phyloP scores from a whole-genome alignment of 2,329 filamentous ascomycete species.

The Volutella citrinella region DNA sequence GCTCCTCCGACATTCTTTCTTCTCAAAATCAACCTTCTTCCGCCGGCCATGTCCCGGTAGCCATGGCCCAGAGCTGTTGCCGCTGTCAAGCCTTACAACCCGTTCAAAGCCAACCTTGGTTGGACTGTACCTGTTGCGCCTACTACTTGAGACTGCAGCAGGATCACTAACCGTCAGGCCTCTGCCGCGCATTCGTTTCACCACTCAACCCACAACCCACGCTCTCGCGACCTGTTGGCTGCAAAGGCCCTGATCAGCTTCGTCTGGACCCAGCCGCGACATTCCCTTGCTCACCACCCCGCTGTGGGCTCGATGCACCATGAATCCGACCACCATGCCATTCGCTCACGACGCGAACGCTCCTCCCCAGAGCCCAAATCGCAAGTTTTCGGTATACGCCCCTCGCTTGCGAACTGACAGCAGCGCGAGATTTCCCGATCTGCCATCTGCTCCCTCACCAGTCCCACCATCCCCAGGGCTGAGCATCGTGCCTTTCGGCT shows the following conservation, averaged over 20 bases:
- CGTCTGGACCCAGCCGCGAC: background rate
- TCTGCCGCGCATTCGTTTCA: too few species aligned
- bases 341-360: background rate
- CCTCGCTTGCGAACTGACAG: too few species aligned
- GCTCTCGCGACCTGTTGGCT: too few species aligned
- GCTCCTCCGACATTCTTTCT: too few species aligned
- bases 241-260: too few species aligned
- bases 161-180: conserved; percentile 16
- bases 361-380: background rate
- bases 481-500: conserved; percentile 20
- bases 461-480: conserved; percentile 21
- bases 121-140: conserved; percentile 14
- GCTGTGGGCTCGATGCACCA: background rate
- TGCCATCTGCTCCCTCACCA: conserved; percentile 19
- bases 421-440: conserved; percentile 20
- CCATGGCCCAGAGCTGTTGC: conserved; percentile 23
- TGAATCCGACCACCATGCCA: background rate
- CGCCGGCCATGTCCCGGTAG: conserved; percentile 19
- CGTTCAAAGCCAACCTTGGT: conserved; percentile 9
- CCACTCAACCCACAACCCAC: too few species aligned
- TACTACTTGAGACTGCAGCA: conserved; percentile 15
- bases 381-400: conserved; percentile 3
- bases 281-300: background rate
- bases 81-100: conserved; percentile 9
- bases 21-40: conserved; percentile 11